These are phyloP conservation scores for Phytophthora rubi DNA, from an alignment of 352 stramenopile genomes.

Conservation along the genomic window DNA sequence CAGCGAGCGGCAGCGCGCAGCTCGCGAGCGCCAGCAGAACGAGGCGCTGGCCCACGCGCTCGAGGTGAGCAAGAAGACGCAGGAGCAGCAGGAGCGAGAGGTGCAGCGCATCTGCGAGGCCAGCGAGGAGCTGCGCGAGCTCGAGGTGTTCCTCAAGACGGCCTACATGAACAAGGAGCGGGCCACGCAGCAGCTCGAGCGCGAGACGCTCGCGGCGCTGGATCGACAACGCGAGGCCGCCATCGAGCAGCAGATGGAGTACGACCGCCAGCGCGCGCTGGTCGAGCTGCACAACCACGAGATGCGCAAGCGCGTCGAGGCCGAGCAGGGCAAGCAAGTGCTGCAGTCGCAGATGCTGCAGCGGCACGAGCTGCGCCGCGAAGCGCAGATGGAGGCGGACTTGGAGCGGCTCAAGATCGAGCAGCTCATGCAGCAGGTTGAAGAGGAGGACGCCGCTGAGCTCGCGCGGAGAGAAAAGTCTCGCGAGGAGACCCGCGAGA, in stretches of 20 bases:
- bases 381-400: conserved; percentile 74
- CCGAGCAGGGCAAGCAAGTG: conserved; percentile 69
- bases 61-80: conserved; percentile 58
- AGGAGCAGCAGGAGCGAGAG: conserved; percentile 84
- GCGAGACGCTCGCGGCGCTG: conserved; percentile 72
- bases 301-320: conserved; percentile 66
- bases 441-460: conserved; percentile 85
- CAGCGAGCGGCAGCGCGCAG: conserved; percentile 33
- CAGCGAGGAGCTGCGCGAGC: conserved; percentile 90
- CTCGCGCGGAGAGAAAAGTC: conserved; percentile 64
- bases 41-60: conserved; percentile 76
- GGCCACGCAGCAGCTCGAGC: conserved; percentile 89
- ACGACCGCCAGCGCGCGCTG: conserved; percentile 84
- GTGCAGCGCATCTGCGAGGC: conserved; percentile 92
- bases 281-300: conserved; percentile 71
- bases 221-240: conserved; percentile 80
- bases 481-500: conserved; percentile 59
- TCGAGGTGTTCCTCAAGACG: conserved; percentile 90
- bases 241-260: conserved; percentile 95
- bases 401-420: conserved; percentile 88
- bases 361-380: conserved; percentile 63
- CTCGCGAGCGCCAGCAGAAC: conserved; percentile 71
- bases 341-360: conserved; percentile 78
- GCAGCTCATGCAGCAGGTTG: conserved; percentile 86
- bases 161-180: conserved; percentile 95